Percentiles rank a stretch among this genome's conserved stretches.
These are phyloP conservation scores for Pisolithus thermaeus DNA, from an alignment of 1,284 basidiomycete genomes.

Conservation along the genomic window DNA sequence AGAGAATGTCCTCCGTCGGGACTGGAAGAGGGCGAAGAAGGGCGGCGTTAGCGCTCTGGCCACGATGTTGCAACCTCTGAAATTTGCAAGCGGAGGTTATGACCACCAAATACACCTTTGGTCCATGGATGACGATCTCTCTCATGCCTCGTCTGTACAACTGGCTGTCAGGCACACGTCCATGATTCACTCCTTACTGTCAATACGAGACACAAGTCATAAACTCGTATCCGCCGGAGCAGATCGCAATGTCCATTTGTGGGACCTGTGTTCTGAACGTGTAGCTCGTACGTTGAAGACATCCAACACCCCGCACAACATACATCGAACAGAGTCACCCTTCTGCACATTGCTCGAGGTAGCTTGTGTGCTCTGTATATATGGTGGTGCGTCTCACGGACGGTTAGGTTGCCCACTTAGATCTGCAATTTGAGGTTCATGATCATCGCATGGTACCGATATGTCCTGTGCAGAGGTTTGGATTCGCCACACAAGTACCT, in stretches of 20 bases:
- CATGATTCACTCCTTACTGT: conserved; percentile 38
- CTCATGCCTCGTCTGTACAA: conserved; percentile 23
- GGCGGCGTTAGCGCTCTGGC: conserved; percentile 39
- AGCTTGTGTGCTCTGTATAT: not conserved
- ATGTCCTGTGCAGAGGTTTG: conserved; percentile 38
- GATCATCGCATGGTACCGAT: conserved; percentile 37
- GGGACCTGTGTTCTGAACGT: conserved; percentile 42
- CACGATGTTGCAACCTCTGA: conserved; percentile 32
- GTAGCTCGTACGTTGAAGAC: conserved; percentile 34
- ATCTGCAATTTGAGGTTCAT: conserved; percentile 47
- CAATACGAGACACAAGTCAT: conserved; percentile 38
- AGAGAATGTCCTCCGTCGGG: conserved; percentile 21
- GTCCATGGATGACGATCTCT: conserved; percentile 32
- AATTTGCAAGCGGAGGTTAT: conserved; percentile 46
- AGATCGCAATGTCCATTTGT: conserved; percentile 40
- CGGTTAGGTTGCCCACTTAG: conserved; percentile 41
- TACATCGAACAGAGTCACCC: conserved; percentile 32
- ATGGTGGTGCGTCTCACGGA: not conserved
- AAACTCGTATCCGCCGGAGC: conserved; percentile 45
- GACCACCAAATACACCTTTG: conserved; percentile 46
- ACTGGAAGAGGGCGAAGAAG: conserved; percentile 28
- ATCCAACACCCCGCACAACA: conserved; percentile 43
- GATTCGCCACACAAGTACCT: conserved; percentile 32
- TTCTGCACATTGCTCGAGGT: conserved; percentile 44
- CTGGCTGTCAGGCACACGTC: conserved; percentile 41